Evolutionary conservation across 805 yeast species (phyloP), one percentile per base, ranked within the genome.

Genomic region (Torulaspora maleeae): DNA sequence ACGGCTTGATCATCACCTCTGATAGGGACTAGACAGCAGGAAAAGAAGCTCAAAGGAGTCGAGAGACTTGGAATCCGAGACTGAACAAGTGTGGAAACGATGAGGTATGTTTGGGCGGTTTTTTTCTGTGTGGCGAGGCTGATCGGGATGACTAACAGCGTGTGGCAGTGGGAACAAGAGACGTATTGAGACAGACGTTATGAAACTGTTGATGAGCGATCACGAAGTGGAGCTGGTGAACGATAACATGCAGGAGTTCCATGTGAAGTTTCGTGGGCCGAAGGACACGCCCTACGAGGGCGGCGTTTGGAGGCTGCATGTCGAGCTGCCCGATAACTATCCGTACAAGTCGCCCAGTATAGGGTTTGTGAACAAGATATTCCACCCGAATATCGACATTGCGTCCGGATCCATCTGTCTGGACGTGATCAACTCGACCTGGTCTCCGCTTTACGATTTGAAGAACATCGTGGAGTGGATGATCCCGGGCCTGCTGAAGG

Each of bases 391-490:
- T 60, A 89, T 91, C 50, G 99, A 91, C 62, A 95, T 89, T 62
- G 75, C 80, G 22, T 82, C 80, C 12, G 99, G 99, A 0, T 81
- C 95, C 0, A 96, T 91, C 5, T 91, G 99, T 67, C 78, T 91
- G 40, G 98, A 91, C 64, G 98, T 93, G 13, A 90, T 91, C 52
- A 91, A 91, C 64, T 96, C 91, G 61, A 88, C 98, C 0, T 91
- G 99, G 99, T 86, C 95, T 34, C 98, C 99, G 1, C 86, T 91
- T 88, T 91, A 89, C 71, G 97, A 93, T 44, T 76, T 93, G 53
- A 72, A 82, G 53, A 93, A 93, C 63, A 86, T 91, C 20, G 87
- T 93, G 63, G 98, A 91, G 59, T 83, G 87, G 61, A 93, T 91
- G 69, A 70, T 91, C 48, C 99, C 99, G 5, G 98, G 95, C 57